Base-by-base conservation (phyloP, 805 yeast genomes). In the Yarrowia sp. region DNA sequence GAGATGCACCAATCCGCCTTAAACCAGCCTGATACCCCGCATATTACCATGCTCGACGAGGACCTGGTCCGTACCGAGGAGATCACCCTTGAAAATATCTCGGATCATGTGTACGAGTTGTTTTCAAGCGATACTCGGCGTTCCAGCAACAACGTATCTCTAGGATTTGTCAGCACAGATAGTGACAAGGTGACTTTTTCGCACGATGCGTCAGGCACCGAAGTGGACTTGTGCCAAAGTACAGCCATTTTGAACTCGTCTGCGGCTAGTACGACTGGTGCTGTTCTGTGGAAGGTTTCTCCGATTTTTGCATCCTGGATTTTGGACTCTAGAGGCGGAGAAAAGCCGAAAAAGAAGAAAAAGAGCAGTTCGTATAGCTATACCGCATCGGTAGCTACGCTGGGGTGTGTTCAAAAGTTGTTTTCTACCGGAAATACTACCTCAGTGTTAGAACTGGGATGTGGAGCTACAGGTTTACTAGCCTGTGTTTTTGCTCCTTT, bases 211-310 rank as follows among this genome's bases (percentile, higher is more conserved):
- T 18, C 47, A n/a, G 47, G 47, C 61, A 55, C 61, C 2, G 51
- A 58, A 14, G 18, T 43, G 11, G 64, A 43, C 8, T 4, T 58
- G 51, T 41, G 18, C n/a, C 64, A 58, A 10, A 32, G 42, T 35
- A 32, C 33, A 8, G 41, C 64, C 39, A 58, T 58, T 43, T 44
- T 58, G 50, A 58, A 58, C 51, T 43, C 64, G 13, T 39, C 61
- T 1, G 65, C 65, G 2, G 39, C 55, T 2, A 65, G 68, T 17
- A 81, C 87, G 4, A 86, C 90, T 0, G 92, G 92, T 11, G 87
- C 83, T 66, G 81, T 86, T 4, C 76, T 86, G 43, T 87, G 92
- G 92, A 75, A 76, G 45, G 76, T 84, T 0, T 78, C 85, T 1
- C 78, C 80, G 1, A 70, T 76, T 1, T 75, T 87, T 43, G 79